Conservation (phyloP, 2,329 filamentous ascomycete species). For the Fusarium sp. region DNA sequence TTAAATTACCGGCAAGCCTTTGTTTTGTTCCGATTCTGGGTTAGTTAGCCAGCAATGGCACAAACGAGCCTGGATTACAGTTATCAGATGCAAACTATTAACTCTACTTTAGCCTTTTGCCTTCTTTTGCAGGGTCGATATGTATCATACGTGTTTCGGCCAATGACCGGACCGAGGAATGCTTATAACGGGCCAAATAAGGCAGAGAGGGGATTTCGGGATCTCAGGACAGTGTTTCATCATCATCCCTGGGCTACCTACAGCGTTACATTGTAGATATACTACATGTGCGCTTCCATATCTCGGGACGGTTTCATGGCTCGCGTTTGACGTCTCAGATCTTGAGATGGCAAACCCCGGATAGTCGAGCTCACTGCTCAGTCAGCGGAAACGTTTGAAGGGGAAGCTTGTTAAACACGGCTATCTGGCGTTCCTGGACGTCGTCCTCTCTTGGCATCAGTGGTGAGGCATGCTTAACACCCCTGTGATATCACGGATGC, state of each 20-base stretch:
- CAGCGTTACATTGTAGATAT: constrained; percentile 11
- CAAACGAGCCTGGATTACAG: not conserved
- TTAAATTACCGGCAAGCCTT: not conserved
- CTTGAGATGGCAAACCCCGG: constrained; percentile 12
- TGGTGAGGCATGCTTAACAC: constrained; percentile 18
- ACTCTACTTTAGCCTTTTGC: not conserved
- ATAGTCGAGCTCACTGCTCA: not conserved
- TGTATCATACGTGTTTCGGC: constrained; percentile 29
- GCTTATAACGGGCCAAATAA: not conserved
- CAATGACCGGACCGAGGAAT: constrained; percentile 4
- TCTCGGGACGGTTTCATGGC: constrained; percentile 25
- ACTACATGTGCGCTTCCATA: not conserved
- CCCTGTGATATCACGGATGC: constrained; percentile 25
- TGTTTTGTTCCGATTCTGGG: not conserved
- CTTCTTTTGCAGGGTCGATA: constrained; percentile 2
- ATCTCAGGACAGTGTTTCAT: constrained; percentile 17
- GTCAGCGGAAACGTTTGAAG: constrained; percentile 20
- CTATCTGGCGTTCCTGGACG: constrained; percentile 18
- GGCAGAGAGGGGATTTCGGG: constrained; percentile 1
- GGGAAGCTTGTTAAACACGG: constrained; percentile 24
- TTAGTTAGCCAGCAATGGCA: not conserved
- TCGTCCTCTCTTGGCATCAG: constrained; percentile 28
- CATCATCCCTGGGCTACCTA: not conserved
- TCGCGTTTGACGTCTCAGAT: constrained; percentile 20
- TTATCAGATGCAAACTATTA: not conserved